Percentiles rank a stretch among this genome's conserved stretches.
These are phyloP conservation scores for Phyllosticta paracitricarpa DNA, from an alignment of 2,329 filamentous ascomycete genomes.

Conservation along the genomic window DNA sequence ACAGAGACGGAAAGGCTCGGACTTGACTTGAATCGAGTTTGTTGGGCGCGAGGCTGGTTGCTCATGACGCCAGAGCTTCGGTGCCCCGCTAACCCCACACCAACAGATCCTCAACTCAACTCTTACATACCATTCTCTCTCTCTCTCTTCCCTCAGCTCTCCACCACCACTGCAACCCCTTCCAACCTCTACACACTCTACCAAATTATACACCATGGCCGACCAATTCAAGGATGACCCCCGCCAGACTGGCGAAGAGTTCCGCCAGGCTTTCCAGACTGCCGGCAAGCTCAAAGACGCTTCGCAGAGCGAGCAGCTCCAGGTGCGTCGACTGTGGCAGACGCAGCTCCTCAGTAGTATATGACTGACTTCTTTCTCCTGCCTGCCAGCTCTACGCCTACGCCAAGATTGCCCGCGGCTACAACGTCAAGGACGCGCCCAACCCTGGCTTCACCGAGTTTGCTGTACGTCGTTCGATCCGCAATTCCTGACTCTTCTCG, in stretches of 20 bases:
- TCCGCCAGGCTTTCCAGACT: neutral
- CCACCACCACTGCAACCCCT: neutral
- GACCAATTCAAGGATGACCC: neutral
- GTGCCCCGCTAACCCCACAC: neutral
- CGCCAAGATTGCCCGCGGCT: constrained; percentile 33
- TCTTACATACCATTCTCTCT: neutral
- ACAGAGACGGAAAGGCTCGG: neutral
- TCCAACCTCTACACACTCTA: neutral
- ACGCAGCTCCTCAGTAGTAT: neutral
- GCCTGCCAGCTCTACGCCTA: constrained; percentile 42
- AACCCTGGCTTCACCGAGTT: constrained; percentile 61
- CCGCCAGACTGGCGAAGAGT: neutral
- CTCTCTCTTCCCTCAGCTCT: neutral
- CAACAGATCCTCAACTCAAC: neutral
- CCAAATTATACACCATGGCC: neutral
- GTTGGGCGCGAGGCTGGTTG: neutral
- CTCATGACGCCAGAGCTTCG: neutral
- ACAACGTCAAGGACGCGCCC: constrained; percentile 31
- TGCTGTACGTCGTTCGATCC: constrained; percentile 40
- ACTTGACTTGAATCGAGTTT: neutral
- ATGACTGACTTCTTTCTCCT: neutral
- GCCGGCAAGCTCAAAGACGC: neutral
- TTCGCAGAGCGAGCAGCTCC: neutral
- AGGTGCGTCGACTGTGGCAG: neutral
- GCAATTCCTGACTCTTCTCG: neutral